Percentiles rank a stretch among this genome's conserved stretches.
phyloP scores from a whole-genome alignment of 108 stramenopile genomes.

The Skeletonema tropicum region DNA sequence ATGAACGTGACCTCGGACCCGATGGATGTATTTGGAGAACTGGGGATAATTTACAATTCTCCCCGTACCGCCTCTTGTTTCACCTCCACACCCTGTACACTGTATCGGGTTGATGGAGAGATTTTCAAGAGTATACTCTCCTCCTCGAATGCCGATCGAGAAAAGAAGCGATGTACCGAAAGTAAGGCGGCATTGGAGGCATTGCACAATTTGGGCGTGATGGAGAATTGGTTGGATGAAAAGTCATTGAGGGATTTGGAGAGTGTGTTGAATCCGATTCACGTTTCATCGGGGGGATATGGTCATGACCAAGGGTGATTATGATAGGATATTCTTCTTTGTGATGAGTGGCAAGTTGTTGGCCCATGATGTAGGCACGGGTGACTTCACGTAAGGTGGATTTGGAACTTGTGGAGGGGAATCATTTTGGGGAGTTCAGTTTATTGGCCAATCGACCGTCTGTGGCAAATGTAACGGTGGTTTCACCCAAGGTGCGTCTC shows the following conservation, averaged over 20 bases:
- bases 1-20: slow-evolving; percentile 46
- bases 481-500: slow-evolving; percentile 36
- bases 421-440: slow-evolving; percentile 44
- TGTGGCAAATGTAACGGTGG: slow-evolving; percentile 43
- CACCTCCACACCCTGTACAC: slow-evolving; percentile 37
- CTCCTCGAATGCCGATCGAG: slow-evolving; percentile 38
- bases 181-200: slow-evolving; percentile 46
- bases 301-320: slow-evolving; percentile 66
- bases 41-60: slow-evolving; percentile 60
- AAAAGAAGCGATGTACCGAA: slow-evolving; percentile 41
- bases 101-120: slow-evolving; percentile 42
- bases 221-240: slow-evolving; percentile 38
- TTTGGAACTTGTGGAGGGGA: slow-evolving; percentile 43
- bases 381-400: slow-evolving; percentile 48
- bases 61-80: slow-evolving; percentile 62
- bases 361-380: slow-evolving; percentile 36
- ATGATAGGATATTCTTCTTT: slow-evolving; percentile 70
- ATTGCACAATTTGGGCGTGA: slow-evolving; percentile 37
- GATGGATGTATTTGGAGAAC: slow-evolving; percentile 44
- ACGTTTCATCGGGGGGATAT: slow-evolving; percentile 52
- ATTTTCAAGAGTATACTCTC: slow-evolving; percentile 52
- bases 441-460: slow-evolving; percentile 27
- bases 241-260: slow-evolving; percentile 26
- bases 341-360: slow-evolving; percentile 62
- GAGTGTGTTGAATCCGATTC: slow-evolving; percentile 31